Conservation (phyloP, 148 eudicot genomes). For the Rheum nobile region DNA sequence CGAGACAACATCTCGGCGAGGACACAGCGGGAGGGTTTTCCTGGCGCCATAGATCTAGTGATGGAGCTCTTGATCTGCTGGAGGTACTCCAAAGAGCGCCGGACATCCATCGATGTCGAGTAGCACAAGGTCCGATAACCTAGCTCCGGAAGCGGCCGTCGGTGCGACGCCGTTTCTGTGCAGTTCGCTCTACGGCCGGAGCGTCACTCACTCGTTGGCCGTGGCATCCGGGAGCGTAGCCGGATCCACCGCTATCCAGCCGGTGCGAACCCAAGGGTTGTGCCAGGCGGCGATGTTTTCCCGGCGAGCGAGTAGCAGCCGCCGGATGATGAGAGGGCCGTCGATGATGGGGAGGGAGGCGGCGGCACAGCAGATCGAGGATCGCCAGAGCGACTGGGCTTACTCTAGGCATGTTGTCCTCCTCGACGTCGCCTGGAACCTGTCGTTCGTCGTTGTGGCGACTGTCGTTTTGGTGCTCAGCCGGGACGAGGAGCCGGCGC, state of each 20-base stretch:
- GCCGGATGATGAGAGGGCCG: conserved; percentile 16
- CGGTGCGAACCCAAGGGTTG: conserved; percentile 9
- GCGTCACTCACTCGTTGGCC: not conserved
- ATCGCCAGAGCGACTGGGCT: conserved; percentile 15
- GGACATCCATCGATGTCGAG: conserved; percentile 8
- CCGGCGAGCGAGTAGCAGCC: conserved; percentile 10
- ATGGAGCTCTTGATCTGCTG: too few species aligned
- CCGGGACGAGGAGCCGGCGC: conserved; percentile 15
- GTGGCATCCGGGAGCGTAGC: not conserved
- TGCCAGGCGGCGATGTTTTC: conserved; percentile 14
- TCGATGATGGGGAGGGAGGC: conserved; percentile 15
- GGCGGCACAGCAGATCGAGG: conserved; percentile 16
- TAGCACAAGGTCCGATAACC: conserved; percentile 10
- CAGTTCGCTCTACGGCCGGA: conserved; percentile 8
- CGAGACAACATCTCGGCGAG: too few species aligned
- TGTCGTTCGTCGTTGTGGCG: conserved; percentile 11
- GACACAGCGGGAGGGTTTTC: too few species aligned
- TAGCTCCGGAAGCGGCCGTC: conserved; percentile 6
- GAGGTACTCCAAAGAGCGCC: too few species aligned
- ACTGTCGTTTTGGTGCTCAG: conserved; percentile 20
- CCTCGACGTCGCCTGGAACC: conserved; percentile 14
- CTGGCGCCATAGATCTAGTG: too few species aligned
- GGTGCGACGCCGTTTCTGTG: conserved; percentile 12
- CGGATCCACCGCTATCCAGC: not conserved
- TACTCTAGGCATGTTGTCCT: conserved; percentile 13